Evolutionary conservation across 148 eudicot species (phyloP), one percentile per base, ranked within the genome.

Genomic region (Amaranthus palmeri): DNA sequence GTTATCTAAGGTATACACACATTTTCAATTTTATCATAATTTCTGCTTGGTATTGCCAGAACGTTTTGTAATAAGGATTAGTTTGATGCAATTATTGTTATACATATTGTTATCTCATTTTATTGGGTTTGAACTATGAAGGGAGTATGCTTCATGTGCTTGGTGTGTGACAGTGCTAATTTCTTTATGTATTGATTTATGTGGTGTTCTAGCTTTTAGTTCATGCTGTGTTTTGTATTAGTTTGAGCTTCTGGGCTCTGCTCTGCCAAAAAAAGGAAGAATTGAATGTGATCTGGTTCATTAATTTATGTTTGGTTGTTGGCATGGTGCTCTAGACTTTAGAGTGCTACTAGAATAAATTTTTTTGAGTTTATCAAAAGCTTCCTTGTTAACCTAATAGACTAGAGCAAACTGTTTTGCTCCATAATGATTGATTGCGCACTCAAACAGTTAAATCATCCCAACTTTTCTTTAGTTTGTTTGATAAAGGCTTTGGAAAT

Each of bases 1-100:
- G 71, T 85, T 95, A 79, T 87, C 99, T 49, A 90, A 95, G 92
- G 99, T 95, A 76, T 70, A 76, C 61, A 42, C n/a, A n/a, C 70
- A 52, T 18, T 44, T 36, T 17, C 36, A n/a, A 63, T 6, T 5
- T 5, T 41, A 3, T 49, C 43, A 17, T 54, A 48, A 48, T 65
- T 15, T 48, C 12, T 65, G 42, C 36, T 18, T 65, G 52, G 11
- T 14, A 14, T 5, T 64, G 10, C 8, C 11, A 25, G 10, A 25
- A 14, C 14, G 11, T 17, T 65, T 8, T 65, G 7, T n/a, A 10
- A 48, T 18, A 47, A 17, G n/a, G n/a, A 48, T 65, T 15, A 10
- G 6, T 17, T 65, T 48, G 13, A 41, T 43, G 3, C 15, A 14
- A 44, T 2, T 14, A n/a, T 17, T 8, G 13, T 65, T 0, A 9